Evolutionary conservation across 257 asterid genomes (phyloP).

Genomic region (Gardenia jasminoides): DNA sequence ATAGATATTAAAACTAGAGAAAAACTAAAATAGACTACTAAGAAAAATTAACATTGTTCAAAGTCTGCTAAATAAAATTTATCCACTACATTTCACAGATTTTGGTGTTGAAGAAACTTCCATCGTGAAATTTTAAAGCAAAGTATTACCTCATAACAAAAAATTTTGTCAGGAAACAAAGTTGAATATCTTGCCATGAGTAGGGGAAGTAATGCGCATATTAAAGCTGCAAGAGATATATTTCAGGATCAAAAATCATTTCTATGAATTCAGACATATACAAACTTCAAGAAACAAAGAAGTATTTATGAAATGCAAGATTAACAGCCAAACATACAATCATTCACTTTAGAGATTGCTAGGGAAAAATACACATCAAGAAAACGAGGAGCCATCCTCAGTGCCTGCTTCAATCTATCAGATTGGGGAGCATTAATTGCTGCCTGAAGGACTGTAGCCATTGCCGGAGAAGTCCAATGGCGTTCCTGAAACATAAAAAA

Average conservation of each 20-base stretch:
- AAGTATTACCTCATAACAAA: constrained; percentile 65
- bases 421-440: constrained; percentile 62
- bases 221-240: constrained; percentile 49
- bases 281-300: background rate
- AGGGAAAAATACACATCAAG: constrained; percentile 66
- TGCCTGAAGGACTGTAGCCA: constrained; percentile 78
- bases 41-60: background rate
- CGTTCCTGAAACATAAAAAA: constrained; percentile 66
- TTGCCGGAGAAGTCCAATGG: constrained; percentile 92
- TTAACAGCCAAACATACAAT: constrained; percentile 52
- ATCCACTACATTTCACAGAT: background rate
- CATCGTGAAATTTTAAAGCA: background rate
- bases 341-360: constrained; percentile 67
- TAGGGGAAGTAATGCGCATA: constrained; percentile 82
- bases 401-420: constrained; percentile 72
- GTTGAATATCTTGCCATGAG: constrained; percentile 81
- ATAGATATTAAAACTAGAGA: background rate
- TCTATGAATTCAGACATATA: background rate
- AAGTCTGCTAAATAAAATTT: background rate
- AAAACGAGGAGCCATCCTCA: constrained; percentile 72
- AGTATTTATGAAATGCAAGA: constrained; percentile 7
- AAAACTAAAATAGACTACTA: background rate
- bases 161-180: constrained; percentile 73
- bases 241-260: background rate
- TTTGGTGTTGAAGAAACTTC: background rate